These are phyloP conservation scores for Colletotrichum somersetense DNA, from an alignment of 2,329 filamentous ascomycete genomes.

Conservation along the genomic window DNA sequence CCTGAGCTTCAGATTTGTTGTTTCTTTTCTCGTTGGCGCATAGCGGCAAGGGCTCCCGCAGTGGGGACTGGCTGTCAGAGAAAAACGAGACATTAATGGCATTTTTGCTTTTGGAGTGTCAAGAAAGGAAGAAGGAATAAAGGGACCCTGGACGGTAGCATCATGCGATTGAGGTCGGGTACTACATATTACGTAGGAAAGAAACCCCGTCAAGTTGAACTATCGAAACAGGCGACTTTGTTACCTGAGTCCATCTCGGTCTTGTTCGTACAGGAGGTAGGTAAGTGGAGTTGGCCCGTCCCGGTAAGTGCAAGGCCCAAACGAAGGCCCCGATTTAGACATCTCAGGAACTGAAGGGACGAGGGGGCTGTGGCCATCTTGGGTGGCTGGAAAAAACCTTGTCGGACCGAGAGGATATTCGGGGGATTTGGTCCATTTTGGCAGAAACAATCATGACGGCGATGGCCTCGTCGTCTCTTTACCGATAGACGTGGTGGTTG, in stretches of 20 bases:
- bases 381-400: background rate
- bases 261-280: background rate
- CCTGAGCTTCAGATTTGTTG: conserved; percentile 1
- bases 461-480: conserved; percentile 28
- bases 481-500: background rate
- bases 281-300: background rate
- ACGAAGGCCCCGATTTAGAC: background rate
- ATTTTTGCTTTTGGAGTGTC: conserved; percentile 22
- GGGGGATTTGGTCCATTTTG: background rate
- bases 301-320: background rate
- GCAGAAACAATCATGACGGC: background rate
- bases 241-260: background rate
- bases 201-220: background rate
- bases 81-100: conserved; percentile 9
- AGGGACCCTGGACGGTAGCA: conserved; percentile 12
- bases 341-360: background rate
- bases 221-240: conserved; percentile 8
- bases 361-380: background rate
- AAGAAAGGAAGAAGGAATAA: conserved; percentile 24
- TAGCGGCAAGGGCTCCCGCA: background rate
- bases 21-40: conserved; percentile 27
- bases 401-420: background rate
- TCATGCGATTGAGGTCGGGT: background rate
- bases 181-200: background rate
- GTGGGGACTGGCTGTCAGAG: conserved; percentile 5